Evolutionary conservation across 208 protist genomes (phyloP).

Genomic region (Acanthamoeba culbertsoni): DNA sequence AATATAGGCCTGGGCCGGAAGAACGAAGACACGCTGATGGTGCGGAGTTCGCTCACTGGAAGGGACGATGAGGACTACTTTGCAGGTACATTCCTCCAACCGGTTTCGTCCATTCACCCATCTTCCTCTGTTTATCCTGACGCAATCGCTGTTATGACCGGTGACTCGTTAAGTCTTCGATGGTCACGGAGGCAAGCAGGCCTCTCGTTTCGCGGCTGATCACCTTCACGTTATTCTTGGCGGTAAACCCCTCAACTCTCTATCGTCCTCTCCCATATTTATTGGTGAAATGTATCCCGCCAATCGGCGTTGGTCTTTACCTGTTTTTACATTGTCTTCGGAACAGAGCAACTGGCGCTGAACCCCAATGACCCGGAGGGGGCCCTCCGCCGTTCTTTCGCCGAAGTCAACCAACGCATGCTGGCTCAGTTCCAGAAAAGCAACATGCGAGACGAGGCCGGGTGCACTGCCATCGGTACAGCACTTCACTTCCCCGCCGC

Average conservation of each 20-base stretch:
- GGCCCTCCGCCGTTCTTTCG: background rate
- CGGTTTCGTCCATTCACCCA: background rate
- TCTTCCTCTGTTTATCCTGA: background rate
- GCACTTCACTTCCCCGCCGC: background rate
- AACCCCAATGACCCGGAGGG: background rate
- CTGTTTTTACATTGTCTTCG: too few relatives aligned
- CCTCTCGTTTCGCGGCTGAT: background rate
- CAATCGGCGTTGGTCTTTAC: too few relatives aligned
- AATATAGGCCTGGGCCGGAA: background rate
- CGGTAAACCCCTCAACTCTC: background rate
- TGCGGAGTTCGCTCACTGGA: background rate
- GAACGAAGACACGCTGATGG: constrained; percentile 47
- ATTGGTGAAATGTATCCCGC: background rate
- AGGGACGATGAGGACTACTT: constrained; percentile 52
- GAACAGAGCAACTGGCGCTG: background rate
- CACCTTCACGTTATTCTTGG: background rate
- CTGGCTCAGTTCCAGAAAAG: background rate
- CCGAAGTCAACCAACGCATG: constrained; percentile 31
- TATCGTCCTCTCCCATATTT: background rate
- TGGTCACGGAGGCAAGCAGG: constrained; percentile 41
- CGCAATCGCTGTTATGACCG: too few relatives aligned
- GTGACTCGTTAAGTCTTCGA: too few relatives aligned
- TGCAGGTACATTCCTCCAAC: background rate
- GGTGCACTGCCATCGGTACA: background rate
- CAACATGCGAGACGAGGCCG: constrained; percentile 36